phyloP scores from a whole-genome alignment of 495 filamentous ascomycete genomes.

The Durotheca rogersii region DNA sequence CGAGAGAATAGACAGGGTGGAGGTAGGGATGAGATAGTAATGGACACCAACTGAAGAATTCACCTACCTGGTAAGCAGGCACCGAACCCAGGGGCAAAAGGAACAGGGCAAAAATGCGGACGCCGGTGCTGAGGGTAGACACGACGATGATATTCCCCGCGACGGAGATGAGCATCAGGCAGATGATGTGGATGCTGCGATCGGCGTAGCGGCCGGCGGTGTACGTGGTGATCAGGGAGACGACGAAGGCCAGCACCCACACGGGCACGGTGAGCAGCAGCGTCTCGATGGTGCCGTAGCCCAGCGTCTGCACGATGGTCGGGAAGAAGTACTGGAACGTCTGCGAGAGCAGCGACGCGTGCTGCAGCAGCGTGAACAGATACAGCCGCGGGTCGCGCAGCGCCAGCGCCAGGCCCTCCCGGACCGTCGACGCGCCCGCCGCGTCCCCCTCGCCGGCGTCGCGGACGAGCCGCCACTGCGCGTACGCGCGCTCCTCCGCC shows the following conservation, averaged over 20 bases:
- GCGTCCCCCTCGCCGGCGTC: conserved; percentile 45
- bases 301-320: conserved; percentile 54
- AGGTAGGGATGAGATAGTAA: no score
- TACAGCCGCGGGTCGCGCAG: conserved; percentile 46
- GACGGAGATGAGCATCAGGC: conserved; percentile 47
- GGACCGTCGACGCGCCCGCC: conserved; percentile 30
- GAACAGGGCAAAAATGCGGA: conserved; percentile 53
- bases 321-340: conserved; percentile 58
- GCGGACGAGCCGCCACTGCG: conserved; percentile 42
- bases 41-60: conserved; percentile 1
- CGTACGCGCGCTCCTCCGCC: conserved; percentile 44
- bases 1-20: no score
- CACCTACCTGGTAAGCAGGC: conserved; percentile 39
- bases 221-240: conserved; percentile 41
- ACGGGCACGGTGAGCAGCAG: conserved; percentile 56
- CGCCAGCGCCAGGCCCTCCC: conserved; percentile 42
- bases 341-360: conserved; percentile 43
- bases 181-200: conserved; percentile 46
- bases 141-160: conserved; percentile 53
- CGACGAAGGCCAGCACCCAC: conserved; percentile 40
- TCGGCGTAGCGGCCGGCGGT: conserved; percentile 44
- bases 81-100: conserved; percentile 53
- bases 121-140: conserved; percentile 46
- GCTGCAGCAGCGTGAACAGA: conserved; percentile 49
- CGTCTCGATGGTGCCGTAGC: conserved; percentile 51